Evolutionary conservation across 495 filamentous ascomycete genomes (phyloP).

Genomic region (Annulohypoxylon stygium): DNA sequence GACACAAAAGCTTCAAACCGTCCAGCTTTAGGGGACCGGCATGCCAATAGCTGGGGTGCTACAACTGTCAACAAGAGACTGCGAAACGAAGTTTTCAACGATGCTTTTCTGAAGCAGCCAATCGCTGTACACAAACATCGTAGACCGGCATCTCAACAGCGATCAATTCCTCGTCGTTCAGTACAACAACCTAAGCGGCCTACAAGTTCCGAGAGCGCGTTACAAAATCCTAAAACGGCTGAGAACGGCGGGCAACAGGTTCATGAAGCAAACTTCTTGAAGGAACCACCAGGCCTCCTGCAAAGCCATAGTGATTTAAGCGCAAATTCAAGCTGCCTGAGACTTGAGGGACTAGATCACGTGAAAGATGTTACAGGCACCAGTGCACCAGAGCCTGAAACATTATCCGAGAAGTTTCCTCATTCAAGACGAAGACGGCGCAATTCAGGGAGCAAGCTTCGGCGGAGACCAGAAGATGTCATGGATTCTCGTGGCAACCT

Average conservation of each 20-base stretch:
- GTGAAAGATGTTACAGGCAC: constrained; percentile 65
- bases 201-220: constrained; percentile 41
- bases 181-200: constrained; percentile 56
- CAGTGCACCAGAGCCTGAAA: constrained; percentile 68
- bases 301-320: constrained; percentile 55
- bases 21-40: constrained; percentile 61
- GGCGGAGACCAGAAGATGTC: constrained; percentile 74
- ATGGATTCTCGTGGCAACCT: constrained; percentile 74
- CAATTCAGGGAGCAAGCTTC: constrained; percentile 84
- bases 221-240: constrained; percentile 18
- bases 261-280: constrained; percentile 23
- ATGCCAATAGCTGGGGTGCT: constrained; percentile 89
- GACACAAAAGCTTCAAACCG: constrained; percentile 40
- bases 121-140: constrained; percentile 71
- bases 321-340: constrained; percentile 22
- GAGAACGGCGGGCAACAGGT: constrained; percentile 10
- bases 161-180: constrained; percentile 63
- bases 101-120: constrained; percentile 89
- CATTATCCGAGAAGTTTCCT: constrained; percentile 54
- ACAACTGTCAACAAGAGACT: constrained; percentile 91
- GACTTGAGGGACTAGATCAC: constrained; percentile 36
- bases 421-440: constrained; percentile 66
- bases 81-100: constrained; percentile 91
- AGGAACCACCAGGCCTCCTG: constrained; percentile 26
- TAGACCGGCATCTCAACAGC: constrained; percentile 69